These are phyloP conservation scores for Fusarium drepaniforme DNA, from an alignment of 2,329 filamentous ascomycete species.

Conservation along the genomic window DNA sequence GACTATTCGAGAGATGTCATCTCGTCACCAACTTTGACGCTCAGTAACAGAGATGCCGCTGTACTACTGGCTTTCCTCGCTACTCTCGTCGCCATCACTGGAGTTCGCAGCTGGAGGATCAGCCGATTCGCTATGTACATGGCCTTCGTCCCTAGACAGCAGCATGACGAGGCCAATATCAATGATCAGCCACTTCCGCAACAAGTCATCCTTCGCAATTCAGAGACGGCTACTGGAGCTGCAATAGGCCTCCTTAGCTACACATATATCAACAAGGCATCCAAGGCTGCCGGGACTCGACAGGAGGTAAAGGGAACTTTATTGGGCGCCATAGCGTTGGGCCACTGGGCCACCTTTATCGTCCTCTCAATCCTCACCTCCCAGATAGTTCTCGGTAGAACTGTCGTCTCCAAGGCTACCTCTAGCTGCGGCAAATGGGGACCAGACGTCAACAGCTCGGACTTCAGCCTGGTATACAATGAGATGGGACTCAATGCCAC, in stretches of 20 bases:
- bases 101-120: constrained; percentile 4
- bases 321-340: not conserved
- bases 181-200: not conserved
- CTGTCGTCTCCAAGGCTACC: not conserved
- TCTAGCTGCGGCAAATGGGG: not conserved
- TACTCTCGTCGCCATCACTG: not conserved
- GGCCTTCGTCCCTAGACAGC: not conserved
- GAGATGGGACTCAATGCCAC: not conserved
- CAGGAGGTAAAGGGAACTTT: not conserved
- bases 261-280: not conserved
- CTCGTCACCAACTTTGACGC: not conserved
- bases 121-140: not conserved
- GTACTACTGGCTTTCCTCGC: not conserved
- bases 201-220: not conserved
- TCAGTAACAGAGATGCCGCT: constrained; percentile 1
- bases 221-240: not conserved
- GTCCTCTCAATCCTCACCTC: not conserved
- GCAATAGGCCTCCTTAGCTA: not conserved
- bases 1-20: not conserved
- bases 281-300: not conserved
- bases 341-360: not conserved
- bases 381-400: not conserved
- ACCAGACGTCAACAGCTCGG: not conserved
- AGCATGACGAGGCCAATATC: not conserved
- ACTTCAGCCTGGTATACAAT: not conserved